Percentiles rank a stretch among this genome's conserved stretches.
phyloP scores from a whole-genome alignment of 2,329 filamentous ascomycete genomes.

The Fusarium heterosporum region DNA sequence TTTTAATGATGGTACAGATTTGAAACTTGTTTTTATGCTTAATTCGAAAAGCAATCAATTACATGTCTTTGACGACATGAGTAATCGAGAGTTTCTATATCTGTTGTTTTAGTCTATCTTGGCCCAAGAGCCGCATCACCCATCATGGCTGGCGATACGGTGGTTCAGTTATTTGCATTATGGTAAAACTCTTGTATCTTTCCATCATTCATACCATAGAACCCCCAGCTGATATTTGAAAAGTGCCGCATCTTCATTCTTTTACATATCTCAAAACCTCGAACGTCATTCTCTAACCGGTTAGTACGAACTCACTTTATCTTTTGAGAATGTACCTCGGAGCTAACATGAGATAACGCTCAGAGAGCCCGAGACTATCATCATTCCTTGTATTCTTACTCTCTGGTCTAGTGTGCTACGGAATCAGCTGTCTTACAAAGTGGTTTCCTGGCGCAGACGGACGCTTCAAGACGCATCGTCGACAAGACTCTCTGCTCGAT shows the following conservation, averaged over 20 bases:
- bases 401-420: conserved; percentile 57
- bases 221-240: not conserved
- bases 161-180: conserved; percentile 43
- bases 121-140: conserved; percentile 11
- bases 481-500: conserved; percentile 38
- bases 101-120: conserved; percentile 19
- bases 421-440: conserved; percentile 56
- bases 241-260: conserved; percentile 61
- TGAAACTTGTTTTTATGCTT: conserved; percentile 9
- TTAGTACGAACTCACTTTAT: conserved; percentile 42
- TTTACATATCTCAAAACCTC: conserved; percentile 60
- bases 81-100: conserved; percentile 17
- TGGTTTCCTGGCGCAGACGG: conserved; percentile 62
- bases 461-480: conserved; percentile 55
- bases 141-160: conserved; percentile 40
- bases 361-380: conserved; percentile 63
- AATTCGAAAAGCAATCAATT: not conserved
- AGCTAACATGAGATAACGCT: conserved; percentile 1
- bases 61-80: conserved; percentile 30
- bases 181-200: conserved; percentile 29
- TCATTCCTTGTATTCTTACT: conserved; percentile 60
- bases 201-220: not conserved
- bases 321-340: not conserved
- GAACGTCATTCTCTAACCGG: conserved; percentile 63
- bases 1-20: not conserved